Evolutionary conservation across 768 basidiomycete species (phyloP).

Genomic region (Daedaleopsis sinensis): DNA sequence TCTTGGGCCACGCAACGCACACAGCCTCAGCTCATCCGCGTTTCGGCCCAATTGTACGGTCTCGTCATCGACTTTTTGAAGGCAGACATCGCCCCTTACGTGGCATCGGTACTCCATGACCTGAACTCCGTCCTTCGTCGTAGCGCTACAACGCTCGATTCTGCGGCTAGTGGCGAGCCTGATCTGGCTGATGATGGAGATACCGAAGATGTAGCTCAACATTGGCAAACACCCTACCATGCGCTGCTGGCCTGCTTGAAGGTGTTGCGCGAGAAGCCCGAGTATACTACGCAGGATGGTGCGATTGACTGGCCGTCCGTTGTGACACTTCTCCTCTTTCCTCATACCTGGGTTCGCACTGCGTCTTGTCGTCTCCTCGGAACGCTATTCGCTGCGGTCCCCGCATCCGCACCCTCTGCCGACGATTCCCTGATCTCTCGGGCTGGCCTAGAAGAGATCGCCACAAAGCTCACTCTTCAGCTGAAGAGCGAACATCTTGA

Average conservation of each 20-base stretch:
- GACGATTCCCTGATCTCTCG: slow-evolving; percentile 53
- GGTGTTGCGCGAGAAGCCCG: slow-evolving; percentile 58
- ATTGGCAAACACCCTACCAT: slow-evolving; percentile 85
- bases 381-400: slow-evolving; percentile 59
- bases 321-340: slow-evolving; percentile 73
- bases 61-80: slow-evolving; percentile 74
- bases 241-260: slow-evolving; percentile 69
- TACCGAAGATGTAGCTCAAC: slow-evolving; percentile 37
- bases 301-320: slow-evolving; percentile 67
- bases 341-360: slow-evolving; percentile 93
- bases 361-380: slow-evolving; percentile 80
- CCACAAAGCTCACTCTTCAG: slow-evolving; percentile 73
- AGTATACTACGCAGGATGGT: slow-evolving; percentile 45
- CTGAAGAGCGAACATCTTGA: slow-evolving; percentile 83
- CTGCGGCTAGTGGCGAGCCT: slow-evolving; percentile 24
- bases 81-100: slow-evolving; percentile 45
- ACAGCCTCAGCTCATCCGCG: slow-evolving; percentile 64
- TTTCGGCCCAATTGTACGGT: slow-evolving; percentile 83
- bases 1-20: slow-evolving; percentile 72
- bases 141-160: slow-evolving; percentile 45
- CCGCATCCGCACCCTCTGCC: slow-evolving; percentile 41
- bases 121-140: slow-evolving; percentile 49
- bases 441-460: slow-evolving; percentile 64
- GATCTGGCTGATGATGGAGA: slow-evolving; percentile 47
- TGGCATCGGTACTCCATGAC: slow-evolving; percentile 57